Base-by-base conservation (phyloP, 2,329 filamentous ascomycete genomes). In the Ceratocystiopsis minuta region DNA sequence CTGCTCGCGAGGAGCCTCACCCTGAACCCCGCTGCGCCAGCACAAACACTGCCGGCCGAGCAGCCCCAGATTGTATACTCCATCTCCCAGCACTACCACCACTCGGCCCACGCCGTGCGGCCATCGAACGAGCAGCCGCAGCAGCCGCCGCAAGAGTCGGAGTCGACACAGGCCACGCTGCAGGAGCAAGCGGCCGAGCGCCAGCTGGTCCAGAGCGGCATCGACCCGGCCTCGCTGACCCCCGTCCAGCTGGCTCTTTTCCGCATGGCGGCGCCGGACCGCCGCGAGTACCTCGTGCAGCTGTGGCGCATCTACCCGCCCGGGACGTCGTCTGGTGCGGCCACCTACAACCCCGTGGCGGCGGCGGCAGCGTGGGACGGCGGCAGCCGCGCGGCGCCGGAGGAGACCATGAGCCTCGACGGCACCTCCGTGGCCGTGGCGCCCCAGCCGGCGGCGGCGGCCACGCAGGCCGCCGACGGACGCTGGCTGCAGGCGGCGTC, bases 271-370 rank as follows among this genome's bases (percentile, higher is more conserved):
- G 77, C 81, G 44, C 63, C 71, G 18, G 67, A 78, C 36, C 83
- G 93, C 57, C 75, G 79, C 53, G 62, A 77, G 44, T 74, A 83
- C 17, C 67, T 94, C 15, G 66, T 93, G 34, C 80, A 93, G 56
- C 73, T 93, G 15, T 94, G 86, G 86, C 77, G 75, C 45, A 84
- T 87, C 50, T 83, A 75, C 44, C 82, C 82, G 17, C 81, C 80
- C 0, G 70, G 66, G 36, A 72, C 70, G 47, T 63, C 41, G 1
- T 31, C 36, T 35, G 34, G 13, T 14, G 34, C 7, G 1, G 40
- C 35, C 17, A 64, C 62, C 39, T 67, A 70, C 42, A 71, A 73
- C 48, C 63, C 67, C 3, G 60, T 20, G 7, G 39, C 39, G 1
- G 37, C 39, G 14, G 38, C 65, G 11, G 55, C 74, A n/a, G n/a